Conservation (phyloP, 331 rosid species). For the Saraca asoca region DNA sequence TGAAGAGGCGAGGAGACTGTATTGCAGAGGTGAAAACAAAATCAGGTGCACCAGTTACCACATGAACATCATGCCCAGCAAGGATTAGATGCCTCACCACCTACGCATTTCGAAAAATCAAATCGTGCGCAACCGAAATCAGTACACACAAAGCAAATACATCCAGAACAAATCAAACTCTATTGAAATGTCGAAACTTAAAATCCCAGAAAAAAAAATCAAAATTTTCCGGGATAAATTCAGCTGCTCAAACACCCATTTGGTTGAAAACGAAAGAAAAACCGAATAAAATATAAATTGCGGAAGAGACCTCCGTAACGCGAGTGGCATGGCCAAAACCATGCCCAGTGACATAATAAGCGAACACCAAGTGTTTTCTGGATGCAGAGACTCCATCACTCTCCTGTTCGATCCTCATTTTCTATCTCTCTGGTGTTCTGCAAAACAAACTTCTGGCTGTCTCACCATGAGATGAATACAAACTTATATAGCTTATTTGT, state of each 20-base stretch:
- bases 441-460: no score
- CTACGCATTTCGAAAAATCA: constrained; percentile 19
- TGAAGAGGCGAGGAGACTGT: constrained; percentile 56
- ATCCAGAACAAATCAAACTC: no score
- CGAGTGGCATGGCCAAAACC: constrained; percentile 75
- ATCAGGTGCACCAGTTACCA: constrained; percentile 63
- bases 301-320: constrained; percentile 51
- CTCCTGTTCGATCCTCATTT: constrained; percentile 51
- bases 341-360: constrained; percentile 66
- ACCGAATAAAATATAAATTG: neutral
- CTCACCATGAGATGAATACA: no score
- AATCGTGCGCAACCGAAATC: neutral
- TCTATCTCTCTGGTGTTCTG: neutral
- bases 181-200: no score
- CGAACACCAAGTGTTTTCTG: constrained; percentile 50
- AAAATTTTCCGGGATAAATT: neutral
- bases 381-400: constrained; percentile 55
- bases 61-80: constrained; percentile 66
- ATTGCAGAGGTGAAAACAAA: constrained; percentile 64
- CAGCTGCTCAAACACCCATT: no score
- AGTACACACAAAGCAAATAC: neutral
- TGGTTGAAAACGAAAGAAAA: neutral
- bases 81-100: constrained; percentile 57
- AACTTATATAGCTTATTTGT: no score
- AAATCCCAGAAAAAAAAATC: no score